Conservation (phyloP, 805 yeast species). For the Candida silvicultrix region DNA sequence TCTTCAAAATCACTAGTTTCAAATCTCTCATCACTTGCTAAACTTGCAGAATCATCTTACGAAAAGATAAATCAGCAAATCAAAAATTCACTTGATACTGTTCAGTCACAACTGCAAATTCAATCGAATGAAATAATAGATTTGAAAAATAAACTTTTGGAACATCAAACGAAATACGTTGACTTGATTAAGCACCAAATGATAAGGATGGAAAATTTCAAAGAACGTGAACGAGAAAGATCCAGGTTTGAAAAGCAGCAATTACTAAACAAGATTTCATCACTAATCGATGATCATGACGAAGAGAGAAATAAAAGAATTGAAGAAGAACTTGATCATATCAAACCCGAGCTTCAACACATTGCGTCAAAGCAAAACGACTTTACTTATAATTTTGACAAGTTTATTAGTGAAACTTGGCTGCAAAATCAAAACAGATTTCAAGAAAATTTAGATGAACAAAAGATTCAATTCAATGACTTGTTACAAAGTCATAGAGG, state of each 20-base stretch:
- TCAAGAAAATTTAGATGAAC: slow-evolving; percentile 1
- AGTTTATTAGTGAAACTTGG: slow-evolving; percentile 12
- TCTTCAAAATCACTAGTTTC: slow-evolving; percentile 4
- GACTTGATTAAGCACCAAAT: slow-evolving; percentile 5
- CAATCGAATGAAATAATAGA: slow-evolving; percentile 14
- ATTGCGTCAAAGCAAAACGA: slow-evolving; percentile 8
- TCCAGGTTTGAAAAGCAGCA: slow-evolving; percentile 4
- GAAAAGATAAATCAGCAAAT: not conserved
- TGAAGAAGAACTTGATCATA: not conserved
- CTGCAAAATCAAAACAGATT: slow-evolving; percentile 9
- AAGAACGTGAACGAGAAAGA: slow-evolving; percentile 5
- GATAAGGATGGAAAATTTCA: slow-evolving; percentile 2
- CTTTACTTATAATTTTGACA: slow-evolving; percentile 9
- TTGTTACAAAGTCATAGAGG: not conserved
- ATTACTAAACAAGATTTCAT: slow-evolving; percentile 7
- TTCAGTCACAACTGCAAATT: slow-evolving; percentile 10
- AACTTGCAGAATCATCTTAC: not conserved
- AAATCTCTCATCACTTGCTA: slow-evolving; percentile 6
- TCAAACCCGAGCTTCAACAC: slow-evolving; percentile 7
- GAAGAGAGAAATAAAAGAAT: slow-evolving; percentile 3
- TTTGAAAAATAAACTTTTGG: slow-evolving; percentile 7
- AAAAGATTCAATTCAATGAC: not conserved
- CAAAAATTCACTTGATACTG: slow-evolving; percentile 4
- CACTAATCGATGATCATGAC: slow-evolving; percentile 8
- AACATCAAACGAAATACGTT: slow-evolving; percentile 11